Evolutionary conservation across 2,329 filamentous ascomycete species (phyloP).

Genomic region (Botrytis hyacinthi): DNA sequence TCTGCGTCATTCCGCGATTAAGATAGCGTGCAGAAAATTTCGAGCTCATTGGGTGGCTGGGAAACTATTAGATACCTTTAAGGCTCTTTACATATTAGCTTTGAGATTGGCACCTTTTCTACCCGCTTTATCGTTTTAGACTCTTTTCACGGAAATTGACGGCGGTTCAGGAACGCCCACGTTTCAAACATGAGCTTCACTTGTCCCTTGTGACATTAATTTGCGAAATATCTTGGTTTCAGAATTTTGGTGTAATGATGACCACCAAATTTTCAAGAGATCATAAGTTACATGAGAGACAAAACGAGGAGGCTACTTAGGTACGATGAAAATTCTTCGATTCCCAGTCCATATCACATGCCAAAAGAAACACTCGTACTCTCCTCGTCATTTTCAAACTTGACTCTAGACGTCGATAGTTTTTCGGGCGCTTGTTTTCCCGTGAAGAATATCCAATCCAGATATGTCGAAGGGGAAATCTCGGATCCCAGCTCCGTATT

Average conservation of each 20-base stretch:
- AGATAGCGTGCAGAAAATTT: not conserved
- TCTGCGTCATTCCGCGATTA: not conserved
- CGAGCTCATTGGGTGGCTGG: not conserved
- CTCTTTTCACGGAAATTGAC: no score
- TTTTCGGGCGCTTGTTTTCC: not conserved
- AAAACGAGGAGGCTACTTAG: not conserved
- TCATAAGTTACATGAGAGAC: not conserved
- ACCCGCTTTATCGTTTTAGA: no score
- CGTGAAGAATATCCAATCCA: no score
- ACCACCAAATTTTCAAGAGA: accelerated
- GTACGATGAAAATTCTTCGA: not conserved
- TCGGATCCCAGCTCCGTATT: not conserved
- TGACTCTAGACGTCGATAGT: not conserved
- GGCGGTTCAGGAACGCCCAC: no score
- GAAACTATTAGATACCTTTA: not conserved
- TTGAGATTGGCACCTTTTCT: not conserved
- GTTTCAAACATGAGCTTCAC: not conserved
- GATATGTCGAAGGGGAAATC: not conserved
- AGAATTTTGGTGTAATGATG: accelerated
- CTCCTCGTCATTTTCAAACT: not conserved
- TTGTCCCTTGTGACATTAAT: no score
- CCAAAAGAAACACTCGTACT: not conserved
- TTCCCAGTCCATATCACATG: not conserved
- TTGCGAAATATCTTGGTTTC: no score
- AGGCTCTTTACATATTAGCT: not conserved